Conservation (phyloP, 73 alveolate species). For the Tetrahymena borealis region DNA sequence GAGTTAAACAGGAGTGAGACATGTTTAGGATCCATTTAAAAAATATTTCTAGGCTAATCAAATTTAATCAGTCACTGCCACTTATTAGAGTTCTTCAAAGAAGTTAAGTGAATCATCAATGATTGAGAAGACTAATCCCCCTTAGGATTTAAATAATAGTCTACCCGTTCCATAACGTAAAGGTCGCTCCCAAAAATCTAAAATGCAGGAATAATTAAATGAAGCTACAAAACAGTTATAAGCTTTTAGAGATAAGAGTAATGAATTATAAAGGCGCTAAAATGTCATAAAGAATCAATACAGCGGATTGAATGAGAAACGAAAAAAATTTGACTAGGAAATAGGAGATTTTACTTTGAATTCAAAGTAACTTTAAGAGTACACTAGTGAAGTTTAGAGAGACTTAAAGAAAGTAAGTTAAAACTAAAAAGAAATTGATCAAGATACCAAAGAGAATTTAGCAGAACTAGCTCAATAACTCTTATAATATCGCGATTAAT, state of each 20-base stretch:
- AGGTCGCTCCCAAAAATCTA: background rate
- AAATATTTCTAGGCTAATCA: background rate
- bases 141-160: background rate
- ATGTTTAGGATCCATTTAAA: background rate
- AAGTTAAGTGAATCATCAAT: background rate
- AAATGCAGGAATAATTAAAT: background rate
- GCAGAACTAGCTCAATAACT: background rate
- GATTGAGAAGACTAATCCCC: background rate
- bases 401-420: background rate
- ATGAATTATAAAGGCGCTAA: background rate
- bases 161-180: background rate
- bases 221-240: background rate
- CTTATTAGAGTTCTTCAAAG: background rate
- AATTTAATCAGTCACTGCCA: background rate
- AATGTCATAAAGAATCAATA: background rate
- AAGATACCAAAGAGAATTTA: background rate
- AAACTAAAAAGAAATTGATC: background rate
- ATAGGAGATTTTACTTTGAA: conserved; percentile 1
- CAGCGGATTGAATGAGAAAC: background rate
- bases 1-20: background rate
- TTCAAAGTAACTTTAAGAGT: background rate
- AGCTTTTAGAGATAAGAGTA: background rate
- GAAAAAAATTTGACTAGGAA: background rate
- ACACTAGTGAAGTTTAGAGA: background rate
- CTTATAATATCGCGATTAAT: background rate